These are phyloP conservation scores for Diatrype stigma DNA, from an alignment of 2,329 filamentous ascomycete genomes.

Conservation along the genomic window DNA sequence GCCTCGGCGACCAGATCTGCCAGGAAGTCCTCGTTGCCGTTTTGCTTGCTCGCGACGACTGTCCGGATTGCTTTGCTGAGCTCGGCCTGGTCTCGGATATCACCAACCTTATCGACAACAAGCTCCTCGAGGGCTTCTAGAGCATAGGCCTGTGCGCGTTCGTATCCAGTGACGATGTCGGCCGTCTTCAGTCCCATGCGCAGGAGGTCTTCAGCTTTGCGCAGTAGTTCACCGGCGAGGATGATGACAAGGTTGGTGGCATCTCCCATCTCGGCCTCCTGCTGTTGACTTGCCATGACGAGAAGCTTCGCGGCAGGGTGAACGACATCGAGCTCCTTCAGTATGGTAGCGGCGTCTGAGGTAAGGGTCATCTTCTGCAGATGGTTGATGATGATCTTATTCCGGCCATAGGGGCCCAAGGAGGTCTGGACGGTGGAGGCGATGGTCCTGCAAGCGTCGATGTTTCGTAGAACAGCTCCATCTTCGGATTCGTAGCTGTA, in stretches of 20 bases:
- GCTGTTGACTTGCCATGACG: conserved; percentile 98
- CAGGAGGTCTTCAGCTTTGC: conserved; percentile 94
- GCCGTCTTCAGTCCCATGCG: conserved; percentile 98
- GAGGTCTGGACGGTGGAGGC: conserved; percentile 95
- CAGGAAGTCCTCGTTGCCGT: conserved; percentile 84
- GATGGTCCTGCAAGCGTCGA: conserved; percentile 96
- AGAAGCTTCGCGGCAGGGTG: conserved; percentile 96
- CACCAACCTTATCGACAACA: conserved; percentile 82
- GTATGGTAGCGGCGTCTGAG: conserved; percentile 94
- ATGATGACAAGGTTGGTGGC: conserved; percentile 97
- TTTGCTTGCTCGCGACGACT: conserved; percentile 95
- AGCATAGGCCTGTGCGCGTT: conserved; percentile 87
- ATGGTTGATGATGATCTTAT: conserved; percentile 99
- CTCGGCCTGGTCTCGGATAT: conserved; percentile 75
- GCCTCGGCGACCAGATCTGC: conserved; percentile 83
- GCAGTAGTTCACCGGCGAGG: conserved; percentile 87
- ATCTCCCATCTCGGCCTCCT: conserved; percentile 98
- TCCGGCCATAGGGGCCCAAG: conserved; percentile 92
- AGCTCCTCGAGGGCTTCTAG: conserved; percentile 83
- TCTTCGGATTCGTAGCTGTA: conserved; percentile 96
- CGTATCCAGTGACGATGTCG: conserved; percentile 93
- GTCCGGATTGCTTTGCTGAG: conserved; percentile 94
- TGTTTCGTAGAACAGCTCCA: conserved; percentile 96
- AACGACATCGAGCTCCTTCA: conserved; percentile 95
- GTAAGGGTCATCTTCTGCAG: conserved; percentile 99